phyloP scores from a whole-genome alignment of 2,329 filamentous ascomycete species.

The Dichotomopilus funicola region DNA sequence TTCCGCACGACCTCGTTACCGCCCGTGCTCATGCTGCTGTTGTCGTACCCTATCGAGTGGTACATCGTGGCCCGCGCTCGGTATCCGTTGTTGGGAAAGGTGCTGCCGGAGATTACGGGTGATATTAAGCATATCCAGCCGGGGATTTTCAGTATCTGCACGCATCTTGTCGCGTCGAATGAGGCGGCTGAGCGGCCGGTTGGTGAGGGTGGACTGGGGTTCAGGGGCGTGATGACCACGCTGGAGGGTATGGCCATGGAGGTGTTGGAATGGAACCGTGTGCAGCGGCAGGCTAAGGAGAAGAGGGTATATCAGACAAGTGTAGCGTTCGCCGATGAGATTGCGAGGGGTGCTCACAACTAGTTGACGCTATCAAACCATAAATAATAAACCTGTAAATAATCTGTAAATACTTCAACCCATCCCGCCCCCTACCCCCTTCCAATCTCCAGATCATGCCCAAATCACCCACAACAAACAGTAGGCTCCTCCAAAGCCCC shows the following conservation, averaged over 20 bases:
- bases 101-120: slow-evolving; percentile 30
- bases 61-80: slow-evolving; percentile 30
- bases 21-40: slow-evolving; percentile 31
- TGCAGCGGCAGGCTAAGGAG: slow-evolving; percentile 25
- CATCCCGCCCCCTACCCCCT: too few relatives aligned
- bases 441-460: not conserved
- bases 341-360: slow-evolving; percentile 22
- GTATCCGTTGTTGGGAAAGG: slow-evolving; percentile 23
- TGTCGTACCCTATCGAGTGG: slow-evolving; percentile 33
- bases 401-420: too few relatives aligned
- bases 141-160: slow-evolving; percentile 35
- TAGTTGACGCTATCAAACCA: slow-evolving; percentile 4
- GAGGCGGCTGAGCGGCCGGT: slow-evolving; percentile 28
- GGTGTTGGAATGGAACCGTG: slow-evolving; percentile 37
- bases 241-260: slow-evolving; percentile 36
- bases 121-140: slow-evolving; percentile 34
- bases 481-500: slow-evolving; percentile 40
- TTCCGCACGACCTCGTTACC: slow-evolving; percentile 30
- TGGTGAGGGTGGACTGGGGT: slow-evolving; percentile 34
- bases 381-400: not conserved
- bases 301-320: slow-evolving; percentile 33
- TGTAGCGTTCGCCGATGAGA: slow-evolving; percentile 34
- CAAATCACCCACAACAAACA: slow-evolving; percentile 39
- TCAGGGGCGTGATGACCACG: slow-evolving; percentile 33
- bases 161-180: slow-evolving; percentile 34